These are phyloP conservation scores for Mycena leptocephala DNA, from an alignment of 768 basidiomycete genomes.

Conservation along the genomic window DNA sequence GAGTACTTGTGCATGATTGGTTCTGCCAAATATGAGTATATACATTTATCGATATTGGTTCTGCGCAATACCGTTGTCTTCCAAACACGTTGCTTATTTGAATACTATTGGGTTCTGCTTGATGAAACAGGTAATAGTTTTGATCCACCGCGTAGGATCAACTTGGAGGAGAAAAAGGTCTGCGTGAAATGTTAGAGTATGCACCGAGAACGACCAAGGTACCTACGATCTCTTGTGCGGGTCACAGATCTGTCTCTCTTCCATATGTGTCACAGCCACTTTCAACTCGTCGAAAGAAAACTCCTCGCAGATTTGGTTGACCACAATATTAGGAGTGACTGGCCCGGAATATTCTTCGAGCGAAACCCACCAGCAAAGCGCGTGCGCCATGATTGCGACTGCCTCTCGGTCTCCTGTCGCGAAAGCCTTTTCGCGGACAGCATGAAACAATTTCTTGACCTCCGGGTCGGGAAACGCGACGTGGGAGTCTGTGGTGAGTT, in stretches of 20 bases:
- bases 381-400: slow-evolving; percentile 3
- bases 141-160: not conserved
- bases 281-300: not conserved
- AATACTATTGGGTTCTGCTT: not conserved
- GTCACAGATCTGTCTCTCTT: not conserved
- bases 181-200: not conserved
- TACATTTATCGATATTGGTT: too few species aligned
- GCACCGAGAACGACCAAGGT: not conserved
- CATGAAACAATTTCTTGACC: not conserved
- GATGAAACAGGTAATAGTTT: not conserved
- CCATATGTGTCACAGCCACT: not conserved
- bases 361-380: slow-evolving; percentile 13
- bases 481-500: not conserved
- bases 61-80: slow-evolving; percentile 14
- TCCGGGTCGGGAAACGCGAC: not conserved
- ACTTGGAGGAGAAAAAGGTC: not conserved
- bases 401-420: slow-evolving; percentile 7
- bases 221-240: slow-evolving; percentile 1
- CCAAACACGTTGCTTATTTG: not conserved
- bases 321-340: not conserved
- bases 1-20: too few species aligned
- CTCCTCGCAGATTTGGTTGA: not conserved
- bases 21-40: too few species aligned
- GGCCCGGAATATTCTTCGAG: not conserved
- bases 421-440: not conserved